Base-by-base conservation (phyloP, 2,329 filamentous ascomycete genomes). In the Chaetomium strumarium region DNA sequence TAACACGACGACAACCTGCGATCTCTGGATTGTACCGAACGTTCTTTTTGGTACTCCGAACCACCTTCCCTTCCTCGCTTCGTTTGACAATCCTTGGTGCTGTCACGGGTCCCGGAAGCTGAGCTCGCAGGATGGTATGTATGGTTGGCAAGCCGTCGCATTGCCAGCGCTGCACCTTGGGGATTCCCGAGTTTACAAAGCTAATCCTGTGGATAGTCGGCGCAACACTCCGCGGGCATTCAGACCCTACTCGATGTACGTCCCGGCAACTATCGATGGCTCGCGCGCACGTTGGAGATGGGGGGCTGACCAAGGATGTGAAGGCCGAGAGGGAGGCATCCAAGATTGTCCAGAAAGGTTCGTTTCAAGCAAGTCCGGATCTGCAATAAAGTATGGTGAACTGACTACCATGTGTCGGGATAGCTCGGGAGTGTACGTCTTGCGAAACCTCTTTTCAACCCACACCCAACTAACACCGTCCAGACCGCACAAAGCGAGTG, bases 301-400 rank as follows among this genome's bases (percentile, higher is more conserved):
- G 19, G 11, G n/a, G 30, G 34, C 57, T 64, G 30, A 62, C 47
- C 45, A 16, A 9, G 6, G 11, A 51, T 51, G 62, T 8, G 31
- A 63, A 97, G 92, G 91, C 93, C 65, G 93, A 99, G 81, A 87
- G 90, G 73, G 92, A 97, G 73, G 93, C 93, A 57, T 92, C 96
- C 75, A 96, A 96, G 81, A 99, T 99, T 70, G 91, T 99, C 53
- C 92, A 97, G 73, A 90, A 93, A 81, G 88, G 92, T 95, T 71
- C 56, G 75, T 70, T 36, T 5, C 4, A 24, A 36, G 42, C 38
- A 14, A n/a, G 2, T 2, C 48, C 44, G 45, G 33, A 31, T 29
- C 12, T 17, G n/a, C n/a, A n/a, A n/a, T n/a, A n/a, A n/a, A n/a
- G n/a, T n/a, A n/a, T n/a, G 9, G 20, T 5, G 31, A 33, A 3